phyloP scores from a whole-genome alignment of 2,329 filamentous ascomycete species.

The Scedosporium aurantiacum region DNA sequence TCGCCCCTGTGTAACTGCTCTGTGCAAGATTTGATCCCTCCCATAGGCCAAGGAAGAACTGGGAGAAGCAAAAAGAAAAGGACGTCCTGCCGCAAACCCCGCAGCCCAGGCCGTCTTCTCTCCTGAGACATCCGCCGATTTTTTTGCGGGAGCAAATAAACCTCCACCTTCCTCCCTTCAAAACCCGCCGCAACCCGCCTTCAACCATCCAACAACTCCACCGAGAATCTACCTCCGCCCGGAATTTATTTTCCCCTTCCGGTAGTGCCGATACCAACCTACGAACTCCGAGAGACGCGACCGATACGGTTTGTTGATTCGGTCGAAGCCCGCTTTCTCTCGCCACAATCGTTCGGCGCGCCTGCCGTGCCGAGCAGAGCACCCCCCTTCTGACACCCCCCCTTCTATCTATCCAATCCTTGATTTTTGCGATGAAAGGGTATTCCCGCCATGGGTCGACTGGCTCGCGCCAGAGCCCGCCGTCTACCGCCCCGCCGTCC shows the following conservation, averaged over 20 bases:
- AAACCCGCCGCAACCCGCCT: slow-evolving; percentile 11
- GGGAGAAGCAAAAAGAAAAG: neutral
- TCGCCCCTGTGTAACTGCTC: too few species aligned
- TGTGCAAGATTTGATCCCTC: neutral
- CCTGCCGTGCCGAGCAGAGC: neutral
- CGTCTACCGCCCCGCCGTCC: neutral
- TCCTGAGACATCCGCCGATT: neutral
- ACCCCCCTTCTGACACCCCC: neutral
- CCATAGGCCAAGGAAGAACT: neutral
- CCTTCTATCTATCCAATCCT: neutral
- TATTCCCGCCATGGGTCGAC: slow-evolving; percentile 4
- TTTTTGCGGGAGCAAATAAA: neutral
- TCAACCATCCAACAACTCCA: slow-evolving; percentile 4
- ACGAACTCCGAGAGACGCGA: neutral
- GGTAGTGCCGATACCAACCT: slow-evolving; percentile 1
- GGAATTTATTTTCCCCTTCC: neutral
- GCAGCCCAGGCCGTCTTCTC: neutral
- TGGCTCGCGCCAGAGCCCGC: neutral
- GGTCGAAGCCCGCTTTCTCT: neutral
- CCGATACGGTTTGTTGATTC: too few species aligned
- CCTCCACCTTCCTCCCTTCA: slow-evolving; percentile 7
- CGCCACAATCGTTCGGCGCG: neutral
- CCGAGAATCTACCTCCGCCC: neutral
- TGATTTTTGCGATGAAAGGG: neutral
- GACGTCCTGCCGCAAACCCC: neutral